Conservation (phyloP, 176 grass and related monocot genomes). For the Thalia dealbata region DNA sequence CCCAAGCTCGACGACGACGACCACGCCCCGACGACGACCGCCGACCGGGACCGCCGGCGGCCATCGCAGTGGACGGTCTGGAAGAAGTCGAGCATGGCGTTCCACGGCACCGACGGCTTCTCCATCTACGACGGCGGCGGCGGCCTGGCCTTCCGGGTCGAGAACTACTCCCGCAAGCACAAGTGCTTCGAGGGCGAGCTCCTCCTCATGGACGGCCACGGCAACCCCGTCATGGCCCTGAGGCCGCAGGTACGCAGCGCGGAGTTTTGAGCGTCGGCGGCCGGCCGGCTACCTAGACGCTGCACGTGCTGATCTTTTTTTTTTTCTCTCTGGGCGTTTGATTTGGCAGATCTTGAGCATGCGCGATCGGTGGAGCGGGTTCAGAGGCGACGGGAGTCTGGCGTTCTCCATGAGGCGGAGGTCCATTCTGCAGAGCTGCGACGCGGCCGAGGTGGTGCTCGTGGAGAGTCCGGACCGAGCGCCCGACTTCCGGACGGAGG, state of each 20-base stretch:
- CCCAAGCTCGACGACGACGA: background rate
- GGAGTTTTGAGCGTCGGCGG: too few relatives aligned
- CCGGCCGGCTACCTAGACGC: too few relatives aligned
- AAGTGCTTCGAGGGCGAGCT: constrained; percentile 62
- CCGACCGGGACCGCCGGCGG: too few relatives aligned
- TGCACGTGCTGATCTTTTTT: background rate
- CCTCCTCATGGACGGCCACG: constrained; percentile 65
- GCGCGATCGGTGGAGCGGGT: constrained; percentile 62
- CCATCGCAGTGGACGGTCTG: constrained; percentile 66
- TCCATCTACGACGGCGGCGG: constrained; percentile 62
- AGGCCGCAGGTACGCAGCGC: constrained; percentile 43
- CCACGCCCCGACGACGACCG: too few relatives aligned
- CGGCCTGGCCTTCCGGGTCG: constrained; percentile 53
- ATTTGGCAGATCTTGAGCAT: constrained; percentile 59
- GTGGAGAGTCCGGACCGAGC: constrained; percentile 2
- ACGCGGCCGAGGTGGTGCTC: constrained; percentile 56
- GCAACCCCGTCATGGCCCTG: constrained; percentile 39
- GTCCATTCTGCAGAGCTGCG: constrained; percentile 37
- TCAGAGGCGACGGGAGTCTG: background rate
- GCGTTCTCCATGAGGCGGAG: constrained; percentile 57
- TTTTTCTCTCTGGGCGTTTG: too few relatives aligned
- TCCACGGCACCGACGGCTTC: constrained; percentile 86
- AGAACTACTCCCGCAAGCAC: constrained; percentile 56
- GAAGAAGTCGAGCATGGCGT: constrained; percentile 92
- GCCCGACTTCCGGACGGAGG: constrained; percentile 39